Evolutionary conservation across 768 basidiomycete species (phyloP).

Genomic region (Pisolithus marmoratus): DNA sequence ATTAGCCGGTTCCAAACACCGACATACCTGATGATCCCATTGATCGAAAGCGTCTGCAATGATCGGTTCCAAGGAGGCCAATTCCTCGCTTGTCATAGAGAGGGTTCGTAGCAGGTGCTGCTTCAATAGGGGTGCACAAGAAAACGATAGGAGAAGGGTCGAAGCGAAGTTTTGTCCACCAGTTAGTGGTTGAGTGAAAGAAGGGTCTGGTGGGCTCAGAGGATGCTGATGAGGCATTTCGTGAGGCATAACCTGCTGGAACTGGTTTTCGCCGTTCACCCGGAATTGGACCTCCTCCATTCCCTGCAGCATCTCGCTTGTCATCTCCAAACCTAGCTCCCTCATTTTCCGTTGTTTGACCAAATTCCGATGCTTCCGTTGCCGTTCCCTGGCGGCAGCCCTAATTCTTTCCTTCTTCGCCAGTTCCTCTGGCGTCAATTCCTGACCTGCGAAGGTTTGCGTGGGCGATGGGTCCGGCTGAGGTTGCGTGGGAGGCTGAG

Average conservation of each 20-base stretch:
- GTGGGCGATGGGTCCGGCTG: constrained; percentile 24
- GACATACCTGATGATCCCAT: constrained; percentile 73
- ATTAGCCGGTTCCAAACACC: not conserved
- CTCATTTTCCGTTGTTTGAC: constrained; percentile 79
- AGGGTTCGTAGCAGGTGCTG: constrained; percentile 68
- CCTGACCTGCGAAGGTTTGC: constrained; percentile 22
- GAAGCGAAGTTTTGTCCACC: constrained; percentile 80
- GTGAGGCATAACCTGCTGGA: constrained; percentile 31
- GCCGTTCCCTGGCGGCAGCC: constrained; percentile 72
- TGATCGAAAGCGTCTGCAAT: constrained; percentile 84
- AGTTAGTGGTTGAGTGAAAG: constrained; percentile 50
- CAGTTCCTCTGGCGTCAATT: constrained; percentile 58
- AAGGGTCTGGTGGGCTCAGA: constrained; percentile 46
- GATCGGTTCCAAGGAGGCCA: constrained; percentile 70
- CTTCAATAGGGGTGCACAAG: constrained; percentile 68
- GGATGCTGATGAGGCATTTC: constrained; percentile 27
- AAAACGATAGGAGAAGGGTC: constrained; percentile 69
- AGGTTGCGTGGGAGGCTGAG: constrained; percentile 28
- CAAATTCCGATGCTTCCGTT: constrained; percentile 73
- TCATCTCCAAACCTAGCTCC: constrained; percentile 78
- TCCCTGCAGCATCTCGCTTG: constrained; percentile 59
- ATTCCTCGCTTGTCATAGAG: constrained; percentile 73
- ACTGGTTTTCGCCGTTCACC: constrained; percentile 40
- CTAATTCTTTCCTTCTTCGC: constrained; percentile 66
- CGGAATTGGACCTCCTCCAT: constrained; percentile 67